Conservation (phyloP, 371 early-diverging fungal genomes). For the Choanephora cucurbitarum region DNA sequence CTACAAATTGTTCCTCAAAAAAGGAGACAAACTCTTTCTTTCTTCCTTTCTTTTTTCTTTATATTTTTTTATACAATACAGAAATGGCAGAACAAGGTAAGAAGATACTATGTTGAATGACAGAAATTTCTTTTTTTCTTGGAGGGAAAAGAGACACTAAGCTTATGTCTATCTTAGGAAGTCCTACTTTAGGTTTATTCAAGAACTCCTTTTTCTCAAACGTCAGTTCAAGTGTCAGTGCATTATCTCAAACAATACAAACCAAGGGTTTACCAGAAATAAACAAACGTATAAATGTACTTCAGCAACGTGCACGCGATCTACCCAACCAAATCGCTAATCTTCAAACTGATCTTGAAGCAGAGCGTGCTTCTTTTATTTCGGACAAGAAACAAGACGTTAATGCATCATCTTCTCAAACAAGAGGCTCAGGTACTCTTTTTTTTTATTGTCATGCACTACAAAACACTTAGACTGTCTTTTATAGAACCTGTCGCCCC, state of each 20-base stretch:
- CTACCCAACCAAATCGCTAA: conserved; percentile 37
- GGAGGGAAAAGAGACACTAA: no score
- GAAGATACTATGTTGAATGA: no score
- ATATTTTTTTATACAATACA: no score
- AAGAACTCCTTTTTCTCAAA: conserved; percentile 20
- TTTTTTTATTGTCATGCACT: no score
- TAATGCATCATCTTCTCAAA: conserved; percentile 7
- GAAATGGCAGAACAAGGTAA: no score
- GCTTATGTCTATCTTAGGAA: neutral
- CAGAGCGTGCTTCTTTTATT: conserved; percentile 23
- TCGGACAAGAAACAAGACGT: conserved; percentile 10
- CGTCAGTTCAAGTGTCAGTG: conserved; percentile 19
- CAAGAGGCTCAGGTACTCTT: conserved; percentile 18
- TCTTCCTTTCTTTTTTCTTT: no score
- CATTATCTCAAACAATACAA: conserved; percentile 28
- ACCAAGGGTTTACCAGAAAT: conserved; percentile 29
- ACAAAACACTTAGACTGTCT: neutral
- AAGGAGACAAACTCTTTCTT: no score
- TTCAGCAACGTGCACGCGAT: conserved; percentile 42
- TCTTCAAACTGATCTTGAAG: conserved; percentile 39
- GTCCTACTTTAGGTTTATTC: conserved; percentile 13
- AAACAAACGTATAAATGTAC: conserved; percentile 33
- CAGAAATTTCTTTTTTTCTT: no score
- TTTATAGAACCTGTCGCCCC: conserved; percentile 55
- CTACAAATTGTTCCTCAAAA: no score